Evolutionary conservation across 2,329 filamentous ascomycete species (phyloP).

Genomic region (Cytospora piceicola): DNA sequence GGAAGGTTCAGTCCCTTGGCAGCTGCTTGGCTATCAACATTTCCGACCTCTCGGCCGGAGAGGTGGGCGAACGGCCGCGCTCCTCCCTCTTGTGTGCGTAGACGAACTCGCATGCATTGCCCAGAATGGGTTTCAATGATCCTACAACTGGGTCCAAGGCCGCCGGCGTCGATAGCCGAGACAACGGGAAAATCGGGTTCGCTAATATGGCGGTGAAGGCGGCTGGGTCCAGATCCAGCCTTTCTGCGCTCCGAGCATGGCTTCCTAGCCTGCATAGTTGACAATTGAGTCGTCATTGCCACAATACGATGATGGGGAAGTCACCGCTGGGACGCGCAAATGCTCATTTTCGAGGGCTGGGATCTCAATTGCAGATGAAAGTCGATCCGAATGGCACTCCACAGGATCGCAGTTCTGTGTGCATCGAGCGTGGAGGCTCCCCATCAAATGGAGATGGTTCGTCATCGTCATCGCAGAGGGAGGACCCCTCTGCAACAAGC

Average conservation of each 20-base stretch:
- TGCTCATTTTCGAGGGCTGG: background rate
- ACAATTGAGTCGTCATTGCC: background rate
- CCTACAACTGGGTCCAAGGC: conserved; percentile 17
- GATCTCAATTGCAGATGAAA: background rate
- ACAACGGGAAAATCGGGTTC: conserved; percentile 18
- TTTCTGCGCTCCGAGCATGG: background rate
- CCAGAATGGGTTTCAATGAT: conserved; percentile 14
- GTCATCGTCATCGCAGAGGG: conserved; percentile 11
- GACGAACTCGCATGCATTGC: conserved; percentile 10
- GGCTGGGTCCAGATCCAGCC: conserved; percentile 23
- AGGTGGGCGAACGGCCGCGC: background rate
- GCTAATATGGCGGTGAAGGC: conserved; percentile 25
- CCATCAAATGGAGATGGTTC: background rate
- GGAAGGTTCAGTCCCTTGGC: too few species aligned
- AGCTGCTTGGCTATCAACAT: background rate
- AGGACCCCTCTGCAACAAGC: conserved; percentile 3
- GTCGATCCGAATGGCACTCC: conserved; percentile 1
- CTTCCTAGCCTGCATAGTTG: background rate
- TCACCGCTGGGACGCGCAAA: conserved; percentile 7
- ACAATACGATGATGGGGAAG: background rate
- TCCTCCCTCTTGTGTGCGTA: conserved; percentile 10
- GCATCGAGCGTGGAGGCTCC: conserved; percentile 15
- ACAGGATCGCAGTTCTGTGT: conserved; percentile 2
- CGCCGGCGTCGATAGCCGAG: conserved; percentile 20
- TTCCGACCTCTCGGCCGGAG: conserved; percentile 14